These are phyloP conservation scores for Aquilaria malaccensis DNA, from an alignment of 345 rosid genomes.

Conservation along the genomic window DNA sequence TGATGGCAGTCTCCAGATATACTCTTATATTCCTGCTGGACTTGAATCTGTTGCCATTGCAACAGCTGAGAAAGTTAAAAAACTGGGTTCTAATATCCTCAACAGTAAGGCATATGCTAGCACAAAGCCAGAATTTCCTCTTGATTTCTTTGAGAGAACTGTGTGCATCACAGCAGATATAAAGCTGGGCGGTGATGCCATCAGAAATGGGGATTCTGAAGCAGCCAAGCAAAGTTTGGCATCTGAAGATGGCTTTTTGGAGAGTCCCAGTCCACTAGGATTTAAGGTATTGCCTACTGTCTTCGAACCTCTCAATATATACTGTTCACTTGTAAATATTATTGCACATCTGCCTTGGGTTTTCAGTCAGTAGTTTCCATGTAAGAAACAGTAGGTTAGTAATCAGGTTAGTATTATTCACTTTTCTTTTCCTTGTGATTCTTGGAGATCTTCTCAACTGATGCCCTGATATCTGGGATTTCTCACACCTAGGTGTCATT, in stretches of 20 bases:
- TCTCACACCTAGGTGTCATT: no score
- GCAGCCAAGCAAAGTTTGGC: slow-evolving; percentile 87
- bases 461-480: no score
- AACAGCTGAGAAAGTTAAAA: slow-evolving; percentile 76
- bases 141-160: slow-evolving; percentile 97
- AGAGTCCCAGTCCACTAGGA: slow-evolving; percentile 78
- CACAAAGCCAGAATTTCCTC: slow-evolving; percentile 83
- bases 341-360: no score
- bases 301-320: not conserved
- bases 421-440: no score
- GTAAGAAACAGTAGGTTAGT: no score
- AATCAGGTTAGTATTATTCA: no score
- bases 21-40: slow-evolving; percentile 58
- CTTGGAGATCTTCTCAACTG: no score
- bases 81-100: slow-evolving; percentile 81
- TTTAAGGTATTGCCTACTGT: slow-evolving; percentile 61
- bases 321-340: no score
- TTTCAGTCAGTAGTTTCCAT: no score
- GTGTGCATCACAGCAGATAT: slow-evolving; percentile 87
- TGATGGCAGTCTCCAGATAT: slow-evolving; percentile 99
- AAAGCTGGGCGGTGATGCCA: slow-evolving; percentile 87
- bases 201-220: slow-evolving; percentile 89
- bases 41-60: slow-evolving; percentile 55
- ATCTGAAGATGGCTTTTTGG: slow-evolving; percentile 90
- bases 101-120: slow-evolving; percentile 75